Base-by-base conservation (phyloP, 352 stramenopile species). In the Phytophthora meadii region DNA sequence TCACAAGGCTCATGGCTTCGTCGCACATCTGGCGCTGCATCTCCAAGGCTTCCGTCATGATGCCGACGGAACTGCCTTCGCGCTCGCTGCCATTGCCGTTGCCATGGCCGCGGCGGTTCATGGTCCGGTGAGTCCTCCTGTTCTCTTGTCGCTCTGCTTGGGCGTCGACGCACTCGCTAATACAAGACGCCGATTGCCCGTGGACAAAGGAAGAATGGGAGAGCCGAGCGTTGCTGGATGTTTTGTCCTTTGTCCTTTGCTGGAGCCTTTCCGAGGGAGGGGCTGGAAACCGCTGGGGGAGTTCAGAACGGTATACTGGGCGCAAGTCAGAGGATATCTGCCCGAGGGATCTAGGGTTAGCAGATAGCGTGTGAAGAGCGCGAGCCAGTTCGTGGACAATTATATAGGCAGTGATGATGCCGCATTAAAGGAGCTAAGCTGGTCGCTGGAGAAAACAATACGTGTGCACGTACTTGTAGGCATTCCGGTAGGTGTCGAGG, bases 1-100 rank as follows among this genome's bases (percentile, higher is more conserved):
- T 93, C 54, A 93, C 85, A 17, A 93, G 72, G 36, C 70, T 67
- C 85, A 92, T 92, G 65, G 67, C 85, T 46, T 92, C 82, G 45
- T 92, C 82, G 65, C 85, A 94, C 54, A 92, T 72, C 42, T 82
- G 71, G 39, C 71, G 71, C 51, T 79, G 71, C 71, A 79, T 76
- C 58, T 79, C 71, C 11, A 79, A 59, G 9, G 71, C 67, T 48
- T 79, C 71, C 44, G 71, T 76, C 61, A 79, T 54, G 47, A 76
- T 36, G 24, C 71, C 68, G 47, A 66, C 60, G 22, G 68, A 68
- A 41, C 57, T 71, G 9, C 71, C 63, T 44, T 79, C 71, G 22
- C 71, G 62, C 51, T 79, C 71, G 50, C 54, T 71, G 24, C 41
- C 42, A 5, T 39, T 69, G 54, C 30, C 30, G 30, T 54, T 67